A percentile compares a stretch with the other conserved stretches of the same genome.
phyloP scores from a whole-genome alignment of 2,329 filamentous ascomycete genomes.

The Alternaria hordeiaustralica region DNA sequence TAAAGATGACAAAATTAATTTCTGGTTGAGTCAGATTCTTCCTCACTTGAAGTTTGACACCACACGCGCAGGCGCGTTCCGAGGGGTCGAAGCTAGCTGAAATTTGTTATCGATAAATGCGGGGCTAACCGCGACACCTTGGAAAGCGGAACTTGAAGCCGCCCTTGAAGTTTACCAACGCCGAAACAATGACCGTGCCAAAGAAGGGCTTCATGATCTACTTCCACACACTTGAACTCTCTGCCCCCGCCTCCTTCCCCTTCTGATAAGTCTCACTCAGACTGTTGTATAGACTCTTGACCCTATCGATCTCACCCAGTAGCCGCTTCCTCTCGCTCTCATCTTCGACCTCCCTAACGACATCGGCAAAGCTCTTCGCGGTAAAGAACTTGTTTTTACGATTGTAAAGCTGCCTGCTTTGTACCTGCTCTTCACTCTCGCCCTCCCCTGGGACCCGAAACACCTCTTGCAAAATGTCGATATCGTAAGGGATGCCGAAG shows the following conservation, averaged over 20 bases:
- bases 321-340: slow-evolving; percentile 6
- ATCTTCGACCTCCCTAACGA: slow-evolving; percentile 26
- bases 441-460: slow-evolving; percentile 56
- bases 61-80: neutral
- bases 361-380: slow-evolving; percentile 20
- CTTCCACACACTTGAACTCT: slow-evolving; percentile 27
- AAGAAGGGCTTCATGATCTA: neutral
- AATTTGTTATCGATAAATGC: slow-evolving; percentile 33
- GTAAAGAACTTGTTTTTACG: slow-evolving; percentile 63
- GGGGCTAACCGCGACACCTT: slow-evolving; percentile 14
- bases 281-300: slow-evolving; percentile 52
- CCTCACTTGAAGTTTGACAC: neutral
- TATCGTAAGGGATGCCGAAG: slow-evolving; percentile 64
- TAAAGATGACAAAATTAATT: neutral
- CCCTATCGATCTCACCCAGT: slow-evolving; percentile 53
- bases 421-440: slow-evolving; percentile 38
- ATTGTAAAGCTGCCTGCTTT: slow-evolving; percentile 59
- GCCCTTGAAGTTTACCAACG: neutral
- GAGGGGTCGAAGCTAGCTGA: slow-evolving; percentile 14
- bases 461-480: slow-evolving; percentile 63
- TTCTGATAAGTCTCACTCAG: slow-evolving; percentile 25
- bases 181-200: neutral
- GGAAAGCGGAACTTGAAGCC: neutral
- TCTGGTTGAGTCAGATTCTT: neutral
- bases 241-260: slow-evolving; percentile 16